phyloP scores from a whole-genome alignment of 2,329 filamentous ascomycete species.

The Talaromyces piceae region DNA sequence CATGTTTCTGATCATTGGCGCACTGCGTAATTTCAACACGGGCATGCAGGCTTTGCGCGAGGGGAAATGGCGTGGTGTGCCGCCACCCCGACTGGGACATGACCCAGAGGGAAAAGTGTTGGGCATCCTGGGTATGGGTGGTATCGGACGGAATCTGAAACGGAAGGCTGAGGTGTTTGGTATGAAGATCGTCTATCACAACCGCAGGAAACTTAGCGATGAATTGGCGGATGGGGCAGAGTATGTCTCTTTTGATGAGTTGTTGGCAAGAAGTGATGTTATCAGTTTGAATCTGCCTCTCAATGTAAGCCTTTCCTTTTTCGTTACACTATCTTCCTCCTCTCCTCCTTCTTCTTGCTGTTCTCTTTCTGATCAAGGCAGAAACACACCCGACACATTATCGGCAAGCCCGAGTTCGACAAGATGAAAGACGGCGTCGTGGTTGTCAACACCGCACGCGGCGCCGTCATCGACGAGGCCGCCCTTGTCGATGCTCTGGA shows the following conservation, averaged over 20 bases:
- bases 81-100: slow-evolving; percentile 54
- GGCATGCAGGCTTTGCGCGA: slow-evolving; percentile 59
- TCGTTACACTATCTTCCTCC: too few species aligned
- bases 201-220: slow-evolving; percentile 54
- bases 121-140: slow-evolving; percentile 79
- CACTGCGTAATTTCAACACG: slow-evolving; percentile 64
- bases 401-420: slow-evolving; percentile 61
- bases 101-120: slow-evolving; percentile 73
- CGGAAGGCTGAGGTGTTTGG: slow-evolving; percentile 67
- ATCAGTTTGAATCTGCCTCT: slow-evolving; percentile 73
- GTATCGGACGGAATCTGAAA: slow-evolving; percentile 71
- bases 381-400: slow-evolving; percentile 65
- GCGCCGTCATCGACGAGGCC: slow-evolving; percentile 73
- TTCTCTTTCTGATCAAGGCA: slow-evolving; percentile 15
- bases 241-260: slow-evolving; percentile 60
- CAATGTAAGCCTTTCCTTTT: slow-evolving; percentile 57
- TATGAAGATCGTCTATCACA: slow-evolving; percentile 69
- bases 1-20: slow-evolving; percentile 74
- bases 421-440: slow-evolving; percentile 73
- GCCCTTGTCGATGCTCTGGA: slow-evolving; percentile 69
- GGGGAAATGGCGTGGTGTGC: slow-evolving; percentile 59
- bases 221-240: slow-evolving; percentile 39
- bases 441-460: slow-evolving; percentile 75
- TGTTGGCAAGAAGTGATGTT: slow-evolving; percentile 65
- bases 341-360: background rate